A percentile compares a stretch with the other conserved stretches of the same genome.
Conservation (phyloP, 257 asterid genomes). For the Misopates orontium region DNA sequence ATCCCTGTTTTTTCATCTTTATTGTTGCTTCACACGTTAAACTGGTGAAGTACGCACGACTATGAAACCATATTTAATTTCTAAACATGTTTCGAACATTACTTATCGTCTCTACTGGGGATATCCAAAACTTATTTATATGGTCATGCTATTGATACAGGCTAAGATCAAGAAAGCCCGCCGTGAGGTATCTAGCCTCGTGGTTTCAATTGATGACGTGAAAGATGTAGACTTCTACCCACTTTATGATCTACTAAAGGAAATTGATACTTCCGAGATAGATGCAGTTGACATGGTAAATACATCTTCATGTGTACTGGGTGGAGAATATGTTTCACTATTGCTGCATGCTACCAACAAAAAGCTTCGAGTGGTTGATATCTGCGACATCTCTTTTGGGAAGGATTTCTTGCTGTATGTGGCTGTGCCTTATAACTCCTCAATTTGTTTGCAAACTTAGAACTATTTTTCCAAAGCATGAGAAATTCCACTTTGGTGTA, state of each 20-base stretch:
- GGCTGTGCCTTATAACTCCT: constrained; percentile 19
- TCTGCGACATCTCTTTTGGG: constrained; percentile 74
- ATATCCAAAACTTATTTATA: constrained; percentile 14
- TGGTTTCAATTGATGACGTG: constrained; percentile 62
- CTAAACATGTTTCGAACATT: background rate
- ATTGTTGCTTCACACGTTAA: background rate
- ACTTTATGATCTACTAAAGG: constrained; percentile 59
- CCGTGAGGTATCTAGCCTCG: constrained; percentile 48
- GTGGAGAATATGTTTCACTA: constrained; percentile 55
- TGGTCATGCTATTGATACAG: constrained; percentile 40
- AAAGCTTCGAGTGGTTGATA: constrained; percentile 85
- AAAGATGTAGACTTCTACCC: constrained; percentile 71
- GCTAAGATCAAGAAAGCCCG: constrained; percentile 71
- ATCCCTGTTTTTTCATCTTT: background rate
- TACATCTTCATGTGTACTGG: constrained; percentile 61
- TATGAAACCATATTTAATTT: background rate
- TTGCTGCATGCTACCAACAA: constrained; percentile 64
- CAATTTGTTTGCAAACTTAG: constrained; percentile 8
- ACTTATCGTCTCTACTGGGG: constrained; percentile 5
- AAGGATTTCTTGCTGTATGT: constrained; percentile 81
- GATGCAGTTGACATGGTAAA: constrained; percentile 84
- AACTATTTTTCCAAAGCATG: background rate
- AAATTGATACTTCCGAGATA: constrained; percentile 71
- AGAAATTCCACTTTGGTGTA: too few species aligned
- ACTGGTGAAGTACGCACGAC: background rate